Conservation (phyloP, 2,329 filamentous ascomycete genomes). For the Phaeosphaeria sp. region DNA sequence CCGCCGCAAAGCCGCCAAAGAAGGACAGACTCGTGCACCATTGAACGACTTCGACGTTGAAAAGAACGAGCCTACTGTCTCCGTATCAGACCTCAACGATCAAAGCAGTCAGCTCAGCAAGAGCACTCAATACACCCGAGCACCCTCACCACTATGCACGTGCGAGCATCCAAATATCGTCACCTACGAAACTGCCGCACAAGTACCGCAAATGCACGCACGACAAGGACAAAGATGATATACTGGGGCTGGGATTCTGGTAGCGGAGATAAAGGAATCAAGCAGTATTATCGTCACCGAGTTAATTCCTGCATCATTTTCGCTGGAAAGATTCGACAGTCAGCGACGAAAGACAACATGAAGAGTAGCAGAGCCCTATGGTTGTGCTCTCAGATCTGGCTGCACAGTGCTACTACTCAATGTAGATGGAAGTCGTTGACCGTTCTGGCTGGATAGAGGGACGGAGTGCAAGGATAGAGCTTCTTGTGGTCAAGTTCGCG, state of each 20-base stretch:
- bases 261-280: not conserved
- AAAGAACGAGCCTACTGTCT: conserved; percentile 12
- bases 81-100: conserved; percentile 8
- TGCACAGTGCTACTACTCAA: not conserved
- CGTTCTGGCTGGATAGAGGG: not conserved
- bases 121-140: conserved; percentile 4
- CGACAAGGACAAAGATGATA: not conserved
- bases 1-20: conserved; percentile 8
- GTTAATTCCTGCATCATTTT: not conserved
- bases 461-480: not conserved
- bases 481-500: not conserved
- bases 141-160: conserved; percentile 11
- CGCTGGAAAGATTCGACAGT: not conserved
- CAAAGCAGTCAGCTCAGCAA: conserved; percentile 11
- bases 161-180: conserved; percentile 9
- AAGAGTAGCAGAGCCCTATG: not conserved
- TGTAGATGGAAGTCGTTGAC: not conserved
- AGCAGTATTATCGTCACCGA: not conserved
- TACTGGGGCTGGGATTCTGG: not conserved
- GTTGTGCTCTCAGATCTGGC: not conserved
- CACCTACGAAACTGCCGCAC: not conserved
- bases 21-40: conserved; percentile 5
- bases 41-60: conserved; percentile 7
- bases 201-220: conserved; percentile 1
- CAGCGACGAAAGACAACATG: not conserved